These are phyloP conservation scores for Helminthosporium solani DNA, from an alignment of 2,329 filamentous ascomycete species.

Conservation along the genomic window DNA sequence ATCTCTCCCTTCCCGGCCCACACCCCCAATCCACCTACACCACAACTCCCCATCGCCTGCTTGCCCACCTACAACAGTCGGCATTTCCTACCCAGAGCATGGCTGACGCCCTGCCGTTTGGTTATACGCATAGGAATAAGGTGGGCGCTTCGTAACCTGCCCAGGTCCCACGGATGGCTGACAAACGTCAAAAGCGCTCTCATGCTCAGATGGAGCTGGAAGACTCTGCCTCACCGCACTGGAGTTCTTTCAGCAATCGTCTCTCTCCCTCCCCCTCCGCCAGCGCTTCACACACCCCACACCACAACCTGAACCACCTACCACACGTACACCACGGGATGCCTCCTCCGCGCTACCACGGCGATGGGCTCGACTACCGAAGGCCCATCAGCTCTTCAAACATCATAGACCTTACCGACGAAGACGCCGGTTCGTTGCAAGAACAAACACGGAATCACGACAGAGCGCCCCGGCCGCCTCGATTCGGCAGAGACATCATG, in stretches of 20 bases:
- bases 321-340: conserved; percentile 30
- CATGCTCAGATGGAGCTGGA: conserved; percentile 37
- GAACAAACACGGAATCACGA: conserved; percentile 18
- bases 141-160: conserved; percentile 17
- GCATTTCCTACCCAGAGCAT: conserved; percentile 20
- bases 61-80: background rate
- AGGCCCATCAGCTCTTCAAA: conserved; percentile 48
- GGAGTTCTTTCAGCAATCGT: conserved; percentile 15
- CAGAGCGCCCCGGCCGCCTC: conserved; percentile 37
- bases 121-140: conserved; percentile 38
- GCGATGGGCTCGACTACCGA: conserved; percentile 59
- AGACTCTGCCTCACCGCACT: conserved; percentile 28
- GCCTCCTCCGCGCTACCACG: conserved; percentile 41
- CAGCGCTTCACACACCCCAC: conserved; percentile 13
- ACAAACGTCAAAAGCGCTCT: conserved; percentile 30
- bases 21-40: background rate
- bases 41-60: background rate
- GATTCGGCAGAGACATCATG: conserved; percentile 47
- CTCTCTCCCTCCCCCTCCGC: conserved; percentile 15
- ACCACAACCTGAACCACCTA: conserved; percentile 22
- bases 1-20: background rate
- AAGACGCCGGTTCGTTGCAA: conserved; percentile 24
- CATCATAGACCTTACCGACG: conserved; percentile 36
- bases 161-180: conserved; percentile 4
- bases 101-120: conserved; percentile 32